These are phyloP conservation scores for Cytospora piceae DNA, from an alignment of 2,329 filamentous ascomycete species.

Conservation along the genomic window DNA sequence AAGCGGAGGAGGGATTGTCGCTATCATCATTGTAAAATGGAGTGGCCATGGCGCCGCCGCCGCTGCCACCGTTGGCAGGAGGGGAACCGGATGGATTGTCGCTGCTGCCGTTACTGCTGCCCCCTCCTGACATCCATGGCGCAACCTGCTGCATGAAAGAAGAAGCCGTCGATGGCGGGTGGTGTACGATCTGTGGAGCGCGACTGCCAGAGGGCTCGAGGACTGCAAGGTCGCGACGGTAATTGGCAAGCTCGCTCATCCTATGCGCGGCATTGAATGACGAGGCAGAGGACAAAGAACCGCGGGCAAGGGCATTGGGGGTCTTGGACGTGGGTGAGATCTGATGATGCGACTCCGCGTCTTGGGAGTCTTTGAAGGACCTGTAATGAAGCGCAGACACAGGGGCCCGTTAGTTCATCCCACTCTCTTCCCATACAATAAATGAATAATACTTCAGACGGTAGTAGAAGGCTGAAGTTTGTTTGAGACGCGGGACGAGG, in stretches of 20 bases:
- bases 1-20: constrained; percentile 65
- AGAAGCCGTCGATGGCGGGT: constrained; percentile 56
- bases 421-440: constrained; percentile 8
- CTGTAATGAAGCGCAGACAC: constrained; percentile 35
- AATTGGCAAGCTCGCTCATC: constrained; percentile 67
- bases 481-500: background rate
- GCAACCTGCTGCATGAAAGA: constrained; percentile 53
- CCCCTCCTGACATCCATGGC: constrained; percentile 57
- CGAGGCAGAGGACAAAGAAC: constrained; percentile 48
- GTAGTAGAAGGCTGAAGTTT: constrained; percentile 33
- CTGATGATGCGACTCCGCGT: constrained; percentile 45
- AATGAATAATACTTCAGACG: background rate
- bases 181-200: constrained; percentile 54
- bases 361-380: constrained; percentile 42
- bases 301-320: constrained; percentile 36
- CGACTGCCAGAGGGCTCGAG: constrained; percentile 64
- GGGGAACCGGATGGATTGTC: constrained; percentile 41
- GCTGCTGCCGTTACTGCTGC: constrained; percentile 40
- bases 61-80: constrained; percentile 39
- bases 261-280: constrained; percentile 57
- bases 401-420: constrained; percentile 38
- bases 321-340: constrained; percentile 52
- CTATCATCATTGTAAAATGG: constrained; percentile 75
- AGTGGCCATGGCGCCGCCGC: constrained; percentile 47
- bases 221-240: constrained; percentile 72